phyloP scores from a whole-genome alignment of 2,329 filamentous ascomycete species.

The Ophiognomonia clavigignenti-juglandacearum region DNA sequence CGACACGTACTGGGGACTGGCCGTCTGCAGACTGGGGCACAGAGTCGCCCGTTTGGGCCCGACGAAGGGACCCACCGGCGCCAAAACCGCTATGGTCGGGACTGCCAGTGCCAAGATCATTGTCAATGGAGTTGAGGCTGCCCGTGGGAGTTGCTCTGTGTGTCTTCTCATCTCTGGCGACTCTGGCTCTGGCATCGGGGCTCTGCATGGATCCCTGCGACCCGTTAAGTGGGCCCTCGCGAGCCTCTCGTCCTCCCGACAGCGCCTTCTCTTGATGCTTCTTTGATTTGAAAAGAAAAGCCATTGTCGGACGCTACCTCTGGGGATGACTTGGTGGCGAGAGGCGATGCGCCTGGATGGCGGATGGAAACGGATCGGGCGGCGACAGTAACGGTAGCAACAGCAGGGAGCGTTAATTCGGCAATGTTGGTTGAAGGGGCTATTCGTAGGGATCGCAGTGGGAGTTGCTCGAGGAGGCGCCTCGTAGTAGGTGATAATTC shows the following conservation, averaged over 20 bases:
- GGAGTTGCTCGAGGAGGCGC: conserved; percentile 1
- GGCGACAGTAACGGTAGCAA: neutral
- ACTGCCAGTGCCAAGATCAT: conserved; percentile 51
- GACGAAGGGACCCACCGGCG: conserved; percentile 20
- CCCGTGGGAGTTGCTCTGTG: conserved; percentile 70
- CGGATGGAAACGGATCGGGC: neutral
- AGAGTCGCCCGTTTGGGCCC: conserved; percentile 32
- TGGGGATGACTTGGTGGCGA: conserved; percentile 34
- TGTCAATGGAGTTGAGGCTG: conserved; percentile 69
- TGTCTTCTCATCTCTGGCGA: conserved; percentile 52
- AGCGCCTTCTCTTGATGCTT: conserved; percentile 63
- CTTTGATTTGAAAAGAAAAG: conserved; percentile 80
- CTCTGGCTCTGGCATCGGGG: conserved; percentile 42
- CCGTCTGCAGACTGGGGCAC: conserved; percentile 44
- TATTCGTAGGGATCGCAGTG: neutral
- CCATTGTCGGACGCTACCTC: conserved; percentile 55
- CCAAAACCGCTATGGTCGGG: conserved; percentile 63
- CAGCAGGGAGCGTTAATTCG: conserved; percentile 3
- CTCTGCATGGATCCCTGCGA: conserved; percentile 46
- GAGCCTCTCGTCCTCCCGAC: conserved; percentile 48
- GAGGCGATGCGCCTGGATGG: conserved; percentile 18
- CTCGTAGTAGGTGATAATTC: neutral
- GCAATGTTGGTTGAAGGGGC: neutral
- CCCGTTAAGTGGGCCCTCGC: conserved; percentile 33
- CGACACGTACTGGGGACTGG: conserved; percentile 34